Base-by-base conservation (phyloP, 768 basidiomycete species). In the Panellus pusillus region DNA sequence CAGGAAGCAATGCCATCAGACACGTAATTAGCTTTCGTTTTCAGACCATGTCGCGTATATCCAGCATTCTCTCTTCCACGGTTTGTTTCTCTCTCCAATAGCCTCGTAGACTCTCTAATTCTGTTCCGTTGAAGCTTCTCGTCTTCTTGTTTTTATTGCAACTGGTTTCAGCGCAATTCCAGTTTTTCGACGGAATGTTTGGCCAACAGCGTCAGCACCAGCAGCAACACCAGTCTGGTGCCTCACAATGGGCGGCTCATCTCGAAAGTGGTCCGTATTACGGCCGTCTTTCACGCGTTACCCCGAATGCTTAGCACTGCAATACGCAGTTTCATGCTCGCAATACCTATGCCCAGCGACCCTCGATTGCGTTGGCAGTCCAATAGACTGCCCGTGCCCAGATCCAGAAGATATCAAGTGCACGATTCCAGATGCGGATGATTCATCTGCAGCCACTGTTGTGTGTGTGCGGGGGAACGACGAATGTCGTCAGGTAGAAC, bases 121-220 rank as follows among this genome's bases (percentile, higher is more conserved):
- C 24, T 24, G 6, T 24, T 24, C 6, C 6, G 6, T 24, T 24
- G 6, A 24, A 24, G 24, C 24, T 24, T 8, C 32, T 35, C 32
- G 32, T 79, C 18, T 63, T 76, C 13, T 52, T 75, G 6, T 68
- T 74, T 48, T 60, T 76, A 17, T 57, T 70, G 14, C 69, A 73
- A 19, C 42, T 74, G 40, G 79, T 68, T 29, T 70, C 72, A 14
- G 86, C 83, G n/a, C 88, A 91, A 62, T 91, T 91, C 67, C 77
- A 82, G 42, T 88, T 90, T 69, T 92, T 92, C 63, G 83, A 87
- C 56, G 82, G 86, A 38, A 84, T 91, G 81, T 91, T 89, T 62
- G 81, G 82, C 38, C 74, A 79, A 19, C 80, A 81, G 36, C 78
- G 79, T 9, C 83, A 86, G 12, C 81, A 81, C 17, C 80, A 79